Evolutionary conservation across 805 yeast species (phyloP), one percentile per base, ranked within the genome.

Genomic region (Tetrapisispora fleetii): DNA sequence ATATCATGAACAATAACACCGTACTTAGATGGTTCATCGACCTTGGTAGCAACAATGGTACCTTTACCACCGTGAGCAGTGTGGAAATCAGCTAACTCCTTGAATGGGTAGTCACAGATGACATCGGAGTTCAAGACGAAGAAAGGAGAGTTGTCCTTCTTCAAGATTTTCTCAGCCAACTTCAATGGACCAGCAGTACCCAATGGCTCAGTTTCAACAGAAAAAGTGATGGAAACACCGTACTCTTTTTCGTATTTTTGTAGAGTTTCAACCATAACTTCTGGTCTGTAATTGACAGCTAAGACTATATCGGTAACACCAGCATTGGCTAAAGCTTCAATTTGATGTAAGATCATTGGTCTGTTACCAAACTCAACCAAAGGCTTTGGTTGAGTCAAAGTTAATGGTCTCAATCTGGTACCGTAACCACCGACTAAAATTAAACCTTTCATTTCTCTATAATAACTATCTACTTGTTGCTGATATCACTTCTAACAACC

Each of bases 341-440:
- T 89, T 77, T 93, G 99, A 72, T 93, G 99, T 62, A 88, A 77
- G 63, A 93, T 93, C 99, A 93, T 93, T 65, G 99, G 98, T 76
- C 91, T 86, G 86, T 93, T 93, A 70, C 86, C 99, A 65, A 93
- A 93, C 75, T 91, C 98, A 56, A 90, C 97, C 71, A 90, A 78
- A 46, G 98, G 98, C 75, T 90, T 90, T 70, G 98, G 98, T 56
- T 83, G 79, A 51, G 97, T 88, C 62, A 90, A 76, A 54, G 98
- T 90, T 65, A 93, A 78, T 54, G 99, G 99, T 81, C 99, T 90
- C 77, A 93, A 85, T 77, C 99, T 93, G 66, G 99, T 93, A 79
- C 99, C 99, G 78, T 90, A 93, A 73, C 99, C 99, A 68, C 99
- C 99, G 63, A 91, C 98, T 70, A 91, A 83, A 79, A 91, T 91